Base-by-base conservation (phyloP, 345 rosid species). In the Salix exigua region DNA sequence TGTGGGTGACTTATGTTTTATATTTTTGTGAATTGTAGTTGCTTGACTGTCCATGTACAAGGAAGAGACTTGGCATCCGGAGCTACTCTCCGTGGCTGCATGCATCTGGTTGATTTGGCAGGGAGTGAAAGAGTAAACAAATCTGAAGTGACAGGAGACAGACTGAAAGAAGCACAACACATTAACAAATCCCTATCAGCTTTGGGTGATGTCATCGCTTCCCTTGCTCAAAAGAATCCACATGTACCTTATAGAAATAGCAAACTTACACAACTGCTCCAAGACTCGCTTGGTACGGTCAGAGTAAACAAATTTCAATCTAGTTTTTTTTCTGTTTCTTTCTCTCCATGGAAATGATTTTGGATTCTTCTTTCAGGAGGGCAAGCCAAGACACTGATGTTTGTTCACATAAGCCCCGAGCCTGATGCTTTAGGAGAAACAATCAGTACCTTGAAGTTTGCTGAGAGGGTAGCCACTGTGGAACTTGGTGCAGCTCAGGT, bases 221-320 rank as follows among this genome's bases (percentile, higher is more conserved):
- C 99, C n/a, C 92, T 95, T 78, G 94, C 99, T 21, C 99, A 93
- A 58, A 93, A 93, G 86, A 95, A 93, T 83, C 91, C 97, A 2
- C 99, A 94, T 83, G 97, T 94, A 37, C 99, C 99, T 65, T 92
- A 94, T 82, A 80, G 99, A 83, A 94, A 95, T 85, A 95, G 99
- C 90, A 95, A 95, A 78, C 97, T 95, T 75, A 95, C 99, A 44
- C 99, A 95, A 72, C 87, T 95, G 58, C 98, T 95, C 75, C 99
- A 95, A 77, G 98, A 95, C 72, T 93, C 99, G 75, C 96, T 95
- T 53, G 99, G 99, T 95, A 89, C 80, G 75, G 46, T 75, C 60
- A 60, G 28, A 30, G 46, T 30, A 7, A 9, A 42, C 35, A 19
- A 10, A 62, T 55, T 50, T 69, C 25, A 46, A 42, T 53, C 2